phyloP scores from a whole-genome alignment of 177 flowering plant genomes.

The Vitis hybrid region DNA sequence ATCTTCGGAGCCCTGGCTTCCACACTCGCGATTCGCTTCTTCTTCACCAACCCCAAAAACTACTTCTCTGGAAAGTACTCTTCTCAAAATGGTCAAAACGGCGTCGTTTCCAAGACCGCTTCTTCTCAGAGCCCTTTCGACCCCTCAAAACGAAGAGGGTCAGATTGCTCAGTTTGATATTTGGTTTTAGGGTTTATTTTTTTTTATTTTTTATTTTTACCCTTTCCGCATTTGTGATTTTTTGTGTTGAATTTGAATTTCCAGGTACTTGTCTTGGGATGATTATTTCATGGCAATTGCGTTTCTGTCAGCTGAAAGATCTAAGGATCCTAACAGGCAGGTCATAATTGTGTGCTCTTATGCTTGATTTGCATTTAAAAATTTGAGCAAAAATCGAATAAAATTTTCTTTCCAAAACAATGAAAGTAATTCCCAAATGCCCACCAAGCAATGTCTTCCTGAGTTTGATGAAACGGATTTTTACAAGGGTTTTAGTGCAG shows the following conservation, averaged over 20 bases:
- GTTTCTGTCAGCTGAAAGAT: constrained; percentile 82
- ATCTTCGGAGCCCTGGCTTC: constrained; percentile 58
- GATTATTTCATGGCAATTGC: constrained; percentile 98
- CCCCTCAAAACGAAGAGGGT: constrained; percentile 85
- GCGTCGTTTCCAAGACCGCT: constrained; percentile 13
- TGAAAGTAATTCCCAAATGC: too few species aligned
- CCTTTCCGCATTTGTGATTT: neutral
- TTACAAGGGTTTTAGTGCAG: too few species aligned
- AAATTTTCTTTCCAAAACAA: too few species aligned
- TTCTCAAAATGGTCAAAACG: constrained; percentile 18
- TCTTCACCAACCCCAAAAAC: constrained; percentile 28
- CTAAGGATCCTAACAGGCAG: constrained; percentile 97
- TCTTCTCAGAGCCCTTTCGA: constrained; percentile 56
- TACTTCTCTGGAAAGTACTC: constrained; percentile 11
- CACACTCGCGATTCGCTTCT: constrained; percentile 44
- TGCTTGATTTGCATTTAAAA: neutral
- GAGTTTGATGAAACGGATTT: too few species aligned
- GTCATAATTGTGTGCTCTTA: constrained; percentile 21
- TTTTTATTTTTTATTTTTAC: neutral
- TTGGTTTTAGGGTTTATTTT: neutral
- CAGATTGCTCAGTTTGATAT: constrained; percentile 12
- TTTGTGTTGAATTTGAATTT: neutral
- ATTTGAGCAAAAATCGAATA: too few species aligned
- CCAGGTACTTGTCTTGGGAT: constrained; percentile 91
- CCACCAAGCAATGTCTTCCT: too few species aligned